phyloP scores from a whole-genome alignment of 768 basidiomycete species.

The Daedaleopsis nitida region DNA sequence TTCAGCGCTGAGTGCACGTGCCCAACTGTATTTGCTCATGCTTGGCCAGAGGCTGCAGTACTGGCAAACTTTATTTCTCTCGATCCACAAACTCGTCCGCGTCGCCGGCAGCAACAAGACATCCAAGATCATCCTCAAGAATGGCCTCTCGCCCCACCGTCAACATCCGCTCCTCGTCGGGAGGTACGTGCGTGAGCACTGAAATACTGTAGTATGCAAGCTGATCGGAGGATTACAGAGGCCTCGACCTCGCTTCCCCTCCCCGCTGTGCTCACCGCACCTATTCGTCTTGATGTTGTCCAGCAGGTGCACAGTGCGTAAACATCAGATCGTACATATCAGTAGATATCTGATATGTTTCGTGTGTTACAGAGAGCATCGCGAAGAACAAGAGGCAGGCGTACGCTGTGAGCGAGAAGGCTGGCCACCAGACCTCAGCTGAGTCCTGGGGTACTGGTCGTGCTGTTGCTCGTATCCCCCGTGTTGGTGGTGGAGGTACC shows the following conservation, averaged over 20 bases:
- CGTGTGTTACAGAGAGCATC: conserved; percentile 72
- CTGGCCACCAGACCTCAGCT: conserved; percentile 97
- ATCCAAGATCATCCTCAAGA: conserved; percentile 39
- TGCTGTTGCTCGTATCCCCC: conserved; percentile 99
- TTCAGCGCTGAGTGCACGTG: too few species aligned
- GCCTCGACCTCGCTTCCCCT: conserved; percentile 87
- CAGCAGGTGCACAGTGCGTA: conserved; percentile 97
- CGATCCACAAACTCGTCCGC: conserved; percentile 22
- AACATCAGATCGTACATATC: not conserved
- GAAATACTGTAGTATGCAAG: not conserved
- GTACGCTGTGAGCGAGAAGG: conserved; percentile 95
- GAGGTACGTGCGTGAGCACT: conserved; percentile 50
- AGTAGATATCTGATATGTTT: not conserved
- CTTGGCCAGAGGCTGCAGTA: conserved; percentile 23
- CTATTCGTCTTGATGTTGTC: conserved; percentile 98
- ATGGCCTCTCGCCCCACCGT: conserved; percentile 97
- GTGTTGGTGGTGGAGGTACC: conserved; percentile 98
- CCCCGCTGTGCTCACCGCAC: conserved; percentile 95
- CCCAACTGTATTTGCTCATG: conserved; percentile 2
- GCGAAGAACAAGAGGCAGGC: conserved; percentile 98
- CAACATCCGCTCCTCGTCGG: conserved; percentile 73
- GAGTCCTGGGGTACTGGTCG: conserved; percentile 99
- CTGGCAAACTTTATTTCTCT: conserved; percentile 28
- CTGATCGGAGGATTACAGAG: conserved; percentile 46
- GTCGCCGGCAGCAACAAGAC: conserved; percentile 43